These are phyloP conservation scores for Hypocrella siamensis DNA, from an alignment of 2,329 filamentous ascomycete species.

Conservation along the genomic window DNA sequence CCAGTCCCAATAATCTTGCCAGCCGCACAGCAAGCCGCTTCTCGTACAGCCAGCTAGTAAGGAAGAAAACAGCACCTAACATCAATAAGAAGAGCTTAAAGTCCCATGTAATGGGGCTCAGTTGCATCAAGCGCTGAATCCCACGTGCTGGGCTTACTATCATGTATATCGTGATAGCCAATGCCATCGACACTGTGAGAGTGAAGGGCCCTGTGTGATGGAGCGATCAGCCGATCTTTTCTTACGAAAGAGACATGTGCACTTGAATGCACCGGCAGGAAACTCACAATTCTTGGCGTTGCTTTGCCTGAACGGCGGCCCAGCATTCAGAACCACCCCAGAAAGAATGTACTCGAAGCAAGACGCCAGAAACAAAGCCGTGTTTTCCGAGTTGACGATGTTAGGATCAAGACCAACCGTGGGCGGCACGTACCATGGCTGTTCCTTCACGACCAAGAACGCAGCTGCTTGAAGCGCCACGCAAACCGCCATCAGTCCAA, in stretches of 20 bases:
- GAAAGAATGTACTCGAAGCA: slow-evolving; percentile 93
- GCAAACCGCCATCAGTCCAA: slow-evolving; percentile 77
- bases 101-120: slow-evolving; percentile 57
- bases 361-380: slow-evolving; percentile 72
- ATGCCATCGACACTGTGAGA: slow-evolving; percentile 52
- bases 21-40: slow-evolving; percentile 52
- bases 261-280: too few relatives aligned
- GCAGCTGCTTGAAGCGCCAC: slow-evolving; percentile 60
- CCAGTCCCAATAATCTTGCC: slow-evolving; percentile 48
- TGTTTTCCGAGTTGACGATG: slow-evolving; percentile 86
- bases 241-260: not conserved
- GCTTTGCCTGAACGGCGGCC: slow-evolving; percentile 71
- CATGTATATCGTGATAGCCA: slow-evolving; percentile 64
- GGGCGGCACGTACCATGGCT: slow-evolving; percentile 79
- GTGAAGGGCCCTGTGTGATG: slow-evolving; percentile 66
- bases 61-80: slow-evolving; percentile 55
- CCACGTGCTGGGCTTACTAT: slow-evolving; percentile 56
- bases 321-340: slow-evolving; percentile 80
- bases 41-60: slow-evolving; percentile 56
- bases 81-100: slow-evolving; percentile 61
- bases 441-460: slow-evolving; percentile 58
- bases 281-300: slow-evolving; percentile 63
- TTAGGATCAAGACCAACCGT: slow-evolving; percentile 63
- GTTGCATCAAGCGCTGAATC: slow-evolving; percentile 64
- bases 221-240: not conserved